Evolutionary conservation across 345 rosid species (phyloP).

Genomic region (Conringia planisiliqua): DNA sequence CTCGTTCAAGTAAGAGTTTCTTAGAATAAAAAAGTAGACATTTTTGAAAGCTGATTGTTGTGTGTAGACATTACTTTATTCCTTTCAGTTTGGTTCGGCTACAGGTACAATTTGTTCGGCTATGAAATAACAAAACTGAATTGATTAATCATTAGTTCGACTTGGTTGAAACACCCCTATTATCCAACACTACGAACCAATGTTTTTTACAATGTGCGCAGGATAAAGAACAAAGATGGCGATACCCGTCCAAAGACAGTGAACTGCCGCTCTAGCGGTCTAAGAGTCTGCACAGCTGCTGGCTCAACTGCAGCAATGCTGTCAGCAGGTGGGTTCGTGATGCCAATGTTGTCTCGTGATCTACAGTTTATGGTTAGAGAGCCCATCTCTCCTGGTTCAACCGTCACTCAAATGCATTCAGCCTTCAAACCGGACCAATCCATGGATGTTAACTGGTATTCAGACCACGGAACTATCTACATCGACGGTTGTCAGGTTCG

Average conservation of each 20-base stretch:
- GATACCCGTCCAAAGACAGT: conserved; percentile 41
- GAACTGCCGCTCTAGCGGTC: conserved; percentile 84
- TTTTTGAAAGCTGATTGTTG: background rate
- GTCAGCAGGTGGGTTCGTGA: conserved; percentile 78
- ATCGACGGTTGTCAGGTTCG: conserved; percentile 73
- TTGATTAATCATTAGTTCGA: background rate
- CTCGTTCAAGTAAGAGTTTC: conserved; percentile 62
- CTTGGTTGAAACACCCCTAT: background rate
- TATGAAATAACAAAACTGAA: background rate
- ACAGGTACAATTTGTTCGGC: background rate
- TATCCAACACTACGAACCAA: background rate
- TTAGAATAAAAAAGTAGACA: background rate
- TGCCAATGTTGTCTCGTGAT: conserved; percentile 68
- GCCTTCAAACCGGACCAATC: conserved; percentile 45
- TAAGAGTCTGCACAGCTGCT: conserved; percentile 81
- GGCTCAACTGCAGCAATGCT: conserved; percentile 95
- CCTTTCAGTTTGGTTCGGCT: background rate
- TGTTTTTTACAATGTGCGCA: conserved; percentile 21
- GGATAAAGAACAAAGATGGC: conserved; percentile 49
- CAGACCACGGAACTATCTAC: conserved; percentile 59
- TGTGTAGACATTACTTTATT: background rate
- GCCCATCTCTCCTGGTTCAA: conserved; percentile 57
- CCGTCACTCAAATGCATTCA: conserved; percentile 61
- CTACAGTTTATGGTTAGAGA: conserved; percentile 91
- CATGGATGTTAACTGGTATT: conserved; percentile 61